phyloP scores from a whole-genome alignment of 257 asterid species.

The Osmanthus fragrans region DNA sequence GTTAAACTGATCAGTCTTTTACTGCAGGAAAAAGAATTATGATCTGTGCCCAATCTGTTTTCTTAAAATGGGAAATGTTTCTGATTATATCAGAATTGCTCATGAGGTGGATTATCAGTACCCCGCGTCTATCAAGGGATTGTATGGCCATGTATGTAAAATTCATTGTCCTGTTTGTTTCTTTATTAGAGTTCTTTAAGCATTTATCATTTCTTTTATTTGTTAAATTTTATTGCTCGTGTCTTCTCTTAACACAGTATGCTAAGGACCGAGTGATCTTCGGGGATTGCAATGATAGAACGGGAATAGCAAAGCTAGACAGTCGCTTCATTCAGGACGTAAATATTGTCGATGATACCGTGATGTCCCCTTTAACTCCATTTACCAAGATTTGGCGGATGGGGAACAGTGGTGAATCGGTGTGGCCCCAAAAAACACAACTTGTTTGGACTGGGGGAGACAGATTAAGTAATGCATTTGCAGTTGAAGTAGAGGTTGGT shows the following conservation, averaged over 20 bases:
- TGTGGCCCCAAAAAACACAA: slow-evolving; percentile 76
- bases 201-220: neutral
- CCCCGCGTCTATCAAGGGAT: slow-evolving; percentile 35
- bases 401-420: slow-evolving; percentile 74
- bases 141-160: slow-evolving; percentile 39
- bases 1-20: slow-evolving; percentile 11
- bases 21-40: slow-evolving; percentile 66
- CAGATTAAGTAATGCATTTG: slow-evolving; percentile 44
- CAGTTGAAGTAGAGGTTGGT: slow-evolving; percentile 63
- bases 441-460: slow-evolving; percentile 98
- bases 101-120: slow-evolving; percentile 40
- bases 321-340: slow-evolving; percentile 81
- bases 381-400: slow-evolving; percentile 97
- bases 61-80: slow-evolving; percentile 48
- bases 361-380: slow-evolving; percentile 67
- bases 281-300: slow-evolving; percentile 37
- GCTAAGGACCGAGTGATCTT: slow-evolving; percentile 25
- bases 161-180: neutral
- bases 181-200: neutral
- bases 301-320: slow-evolving; percentile 49
- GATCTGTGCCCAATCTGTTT: slow-evolving; percentile 82
- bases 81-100: slow-evolving; percentile 64
- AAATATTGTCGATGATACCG: slow-evolving; percentile 76
- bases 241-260: slow-evolving; percentile 35
- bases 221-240: neutral